Base-by-base conservation (phyloP, 495 filamentous ascomycete species). In the Xylaria sp. region DNA sequence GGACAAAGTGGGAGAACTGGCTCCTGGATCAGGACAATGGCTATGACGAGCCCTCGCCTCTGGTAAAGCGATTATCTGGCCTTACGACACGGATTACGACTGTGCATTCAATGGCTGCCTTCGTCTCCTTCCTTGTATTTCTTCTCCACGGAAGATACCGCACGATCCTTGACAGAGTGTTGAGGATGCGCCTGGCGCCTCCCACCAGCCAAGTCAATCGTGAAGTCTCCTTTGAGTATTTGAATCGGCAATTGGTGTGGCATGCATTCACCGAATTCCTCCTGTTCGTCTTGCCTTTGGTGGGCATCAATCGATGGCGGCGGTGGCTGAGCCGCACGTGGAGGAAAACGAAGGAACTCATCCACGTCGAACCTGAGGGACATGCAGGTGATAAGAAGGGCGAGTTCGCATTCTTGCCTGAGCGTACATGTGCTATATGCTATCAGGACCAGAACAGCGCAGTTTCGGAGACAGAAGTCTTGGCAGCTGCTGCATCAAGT, bases 231-330 rank as follows among this genome's bases (percentile, higher is more conserved):
- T 98, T 99, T 77, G 96, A 99, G 81, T 99, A 98, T 79, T 88
- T 99, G 55, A 99, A 99, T 78, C 91, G 96, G 17, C 96, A 99
- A 80, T 88, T 99, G 8, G 96, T 99, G 52, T 99, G 96, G 96
- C 96, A 99, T 78, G 96, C 96, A 21, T 98, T 99, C 75, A 99
- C 96, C 31, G 96, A 99, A 79, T 99, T 99, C 76, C 86, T 99
- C 6, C 89, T 99, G 8, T 99, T 99, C 79, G 88, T 99, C 14
- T 86, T 99, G 5, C 96, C 96, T 1, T 84, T 99, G 33, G 93
- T 99, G 52, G 95, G 95, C 53, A 95, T 99, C 70, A 91, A 91
- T 74, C 87, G 94, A 69, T 99, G 96, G 96, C 88, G 93, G 63
- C 87, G 95, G 63, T 98, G 95, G 94, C 86, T 97, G 31, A 85